Evolutionary conservation across 495 filamentous ascomycete species (phyloP).

Genomic region (Hypomontagnella submonticulosa): DNA sequence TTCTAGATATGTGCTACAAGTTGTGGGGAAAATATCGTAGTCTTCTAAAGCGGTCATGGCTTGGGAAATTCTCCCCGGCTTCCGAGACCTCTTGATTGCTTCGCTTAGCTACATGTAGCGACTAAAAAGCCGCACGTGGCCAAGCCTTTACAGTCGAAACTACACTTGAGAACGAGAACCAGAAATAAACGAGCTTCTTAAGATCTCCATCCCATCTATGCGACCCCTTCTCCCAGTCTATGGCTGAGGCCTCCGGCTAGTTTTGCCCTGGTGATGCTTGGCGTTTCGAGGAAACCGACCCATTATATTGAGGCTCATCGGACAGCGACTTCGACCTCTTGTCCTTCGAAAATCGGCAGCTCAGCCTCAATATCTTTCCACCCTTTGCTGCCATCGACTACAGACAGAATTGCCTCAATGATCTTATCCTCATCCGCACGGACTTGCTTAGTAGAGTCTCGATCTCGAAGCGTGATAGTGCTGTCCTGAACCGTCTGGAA

Average conservation of each 20-base stretch:
- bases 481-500: constrained; percentile 80
- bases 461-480: constrained; percentile 76
- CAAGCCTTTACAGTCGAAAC: constrained; percentile 36
- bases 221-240: background rate
- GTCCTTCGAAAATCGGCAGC: constrained; percentile 69
- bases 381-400: constrained; percentile 67
- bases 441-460: constrained; percentile 78
- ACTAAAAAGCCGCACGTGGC: constrained; percentile 9
- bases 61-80: background rate
- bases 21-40: background rate
- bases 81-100: constrained; percentile 1
- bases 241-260: constrained; percentile 24
- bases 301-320: constrained; percentile 24
- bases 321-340: constrained; percentile 57
- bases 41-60: background rate
- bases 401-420: constrained; percentile 67
- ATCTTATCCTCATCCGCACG: constrained; percentile 71
- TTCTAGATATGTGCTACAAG: background rate
- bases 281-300: constrained; percentile 10
- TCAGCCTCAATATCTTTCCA: constrained; percentile 70
- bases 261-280: constrained; percentile 5
- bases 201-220: constrained; percentile 26
- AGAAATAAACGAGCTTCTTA: constrained; percentile 24
- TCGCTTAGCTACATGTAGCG: constrained; percentile 1
- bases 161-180: constrained; percentile 24